phyloP scores from a whole-genome alignment of 805 yeast genomes.

The Wickerhamomyces chambardii region DNA sequence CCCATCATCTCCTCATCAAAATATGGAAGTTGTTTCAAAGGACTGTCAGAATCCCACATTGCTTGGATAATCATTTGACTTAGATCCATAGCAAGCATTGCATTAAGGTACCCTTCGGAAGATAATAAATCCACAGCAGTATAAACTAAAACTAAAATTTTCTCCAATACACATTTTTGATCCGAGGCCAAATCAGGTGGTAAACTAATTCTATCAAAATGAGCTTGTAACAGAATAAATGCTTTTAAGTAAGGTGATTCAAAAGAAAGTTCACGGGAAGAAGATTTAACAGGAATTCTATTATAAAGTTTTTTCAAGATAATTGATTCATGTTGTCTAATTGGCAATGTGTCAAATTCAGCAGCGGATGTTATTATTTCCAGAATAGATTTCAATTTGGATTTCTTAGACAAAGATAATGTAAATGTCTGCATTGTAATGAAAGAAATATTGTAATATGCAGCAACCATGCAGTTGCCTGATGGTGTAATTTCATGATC shows the following conservation, averaged over 20 bases:
- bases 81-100: slow-evolving; percentile 77
- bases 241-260: slow-evolving; percentile 59
- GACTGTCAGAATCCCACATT: slow-evolving; percentile 71
- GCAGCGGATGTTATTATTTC: slow-evolving; percentile 58
- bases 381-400: slow-evolving; percentile 52
- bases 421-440: slow-evolving; percentile 57
- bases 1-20: slow-evolving; percentile 41
- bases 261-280: slow-evolving; percentile 18
- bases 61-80: slow-evolving; percentile 87
- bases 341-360: slow-evolving; percentile 63
- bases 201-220: slow-evolving; percentile 57
- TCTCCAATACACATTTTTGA: slow-evolving; percentile 40
- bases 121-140: slow-evolving; percentile 72
- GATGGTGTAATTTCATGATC: slow-evolving; percentile 38
- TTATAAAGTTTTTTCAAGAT: slow-evolving; percentile 41
- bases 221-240: slow-evolving; percentile 71
- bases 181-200: slow-evolving; percentile 58
- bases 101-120: slow-evolving; percentile 71
- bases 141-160: slow-evolving; percentile 41
- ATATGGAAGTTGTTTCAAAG: slow-evolving; percentile 76
- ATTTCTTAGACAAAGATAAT: slow-evolving; percentile 38
- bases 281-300: slow-evolving; percentile 53
- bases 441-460: slow-evolving; percentile 61
- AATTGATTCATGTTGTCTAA: slow-evolving; percentile 51
- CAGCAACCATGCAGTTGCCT: slow-evolving; percentile 66